These are phyloP conservation scores for Neoboletus subvelutipes DNA, from an alignment of 768 basidiomycete genomes.

Conservation along the genomic window DNA sequence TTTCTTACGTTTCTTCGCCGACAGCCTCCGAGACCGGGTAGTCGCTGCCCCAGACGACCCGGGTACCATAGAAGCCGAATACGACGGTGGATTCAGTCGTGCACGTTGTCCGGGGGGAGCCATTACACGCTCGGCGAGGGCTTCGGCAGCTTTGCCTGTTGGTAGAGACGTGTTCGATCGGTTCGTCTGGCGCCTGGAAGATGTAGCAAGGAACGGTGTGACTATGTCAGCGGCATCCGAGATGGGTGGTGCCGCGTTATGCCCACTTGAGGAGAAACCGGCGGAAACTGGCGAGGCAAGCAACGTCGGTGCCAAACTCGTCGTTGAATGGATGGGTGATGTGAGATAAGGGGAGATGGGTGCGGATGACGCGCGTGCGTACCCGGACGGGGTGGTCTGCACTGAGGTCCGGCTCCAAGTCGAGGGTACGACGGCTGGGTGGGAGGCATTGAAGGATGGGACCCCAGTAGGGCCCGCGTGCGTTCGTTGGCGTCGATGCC, in stretches of 20 bases:
- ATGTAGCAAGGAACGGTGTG: constrained; percentile 20
- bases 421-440: not conserved
- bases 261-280: not conserved
- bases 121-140: not conserved
- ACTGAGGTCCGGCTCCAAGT: not conserved
- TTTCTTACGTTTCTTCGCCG: constrained; percentile 2
- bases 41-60: not conserved
- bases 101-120: constrained; percentile 8
- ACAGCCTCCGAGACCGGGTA: not conserved
- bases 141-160: constrained; percentile 6
- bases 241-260: not conserved
- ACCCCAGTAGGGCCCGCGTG: not conserved
- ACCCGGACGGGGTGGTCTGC: not conserved
- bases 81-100: constrained; percentile 31
- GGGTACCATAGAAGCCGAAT: constrained; percentile 9
- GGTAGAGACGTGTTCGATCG: not conserved
- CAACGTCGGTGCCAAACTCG: constrained; percentile 5
- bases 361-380: not conserved
- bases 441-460: constrained; percentile 1
- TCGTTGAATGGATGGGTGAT: constrained; percentile 12
- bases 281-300: not conserved
- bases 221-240: constrained; percentile 24
- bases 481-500: constrained; percentile 7
- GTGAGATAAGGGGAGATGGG: not conserved
- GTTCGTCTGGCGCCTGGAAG: constrained; percentile 5